phyloP scores from a whole-genome alignment of 2,329 filamentous ascomycete species.

The Ascochyta rabiei region DNA sequence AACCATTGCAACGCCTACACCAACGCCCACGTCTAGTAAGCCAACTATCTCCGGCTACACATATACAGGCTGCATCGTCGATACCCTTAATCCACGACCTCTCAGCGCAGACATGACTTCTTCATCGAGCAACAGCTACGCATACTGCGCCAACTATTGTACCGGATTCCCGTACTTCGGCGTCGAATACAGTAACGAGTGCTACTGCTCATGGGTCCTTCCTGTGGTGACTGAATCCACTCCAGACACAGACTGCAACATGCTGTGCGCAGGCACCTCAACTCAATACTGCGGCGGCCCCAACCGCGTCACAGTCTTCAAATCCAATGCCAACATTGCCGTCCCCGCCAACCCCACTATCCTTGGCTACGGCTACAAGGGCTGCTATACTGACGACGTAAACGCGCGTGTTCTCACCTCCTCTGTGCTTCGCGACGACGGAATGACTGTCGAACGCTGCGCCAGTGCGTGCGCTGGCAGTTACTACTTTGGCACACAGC shows the following conservation, averaged over 20 bases:
- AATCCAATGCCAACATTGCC: conserved; percentile 9
- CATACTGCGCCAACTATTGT: conserved; percentile 28
- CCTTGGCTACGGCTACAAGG: conserved; percentile 24
- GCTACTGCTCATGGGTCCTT: conserved; percentile 49
- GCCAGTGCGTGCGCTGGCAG: conserved; percentile 12
- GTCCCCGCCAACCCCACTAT: conserved; percentile 20
- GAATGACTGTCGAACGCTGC: conserved; percentile 26
- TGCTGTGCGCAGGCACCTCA: conserved; percentile 24
- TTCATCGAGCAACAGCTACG: conserved; percentile 19
- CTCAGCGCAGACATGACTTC: conserved; percentile 17
- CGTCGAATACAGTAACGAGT: conserved; percentile 34
- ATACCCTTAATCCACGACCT: conserved; percentile 20
- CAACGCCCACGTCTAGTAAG: conserved; percentile 11
- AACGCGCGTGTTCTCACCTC: conserved; percentile 20
- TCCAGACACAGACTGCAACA: conserved; percentile 25
- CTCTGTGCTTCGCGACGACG: neutral
- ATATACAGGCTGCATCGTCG: conserved; percentile 30
- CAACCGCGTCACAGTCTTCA: conserved; percentile 28
- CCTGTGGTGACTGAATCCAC: conserved; percentile 22
- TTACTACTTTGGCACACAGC: conserved; percentile 25
- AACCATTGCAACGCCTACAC: conserved; percentile 3
- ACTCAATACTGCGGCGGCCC: conserved; percentile 24
- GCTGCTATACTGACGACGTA: conserved; percentile 31
- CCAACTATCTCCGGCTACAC: conserved; percentile 25
- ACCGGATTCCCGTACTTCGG: conserved; percentile 30